phyloP scores from a whole-genome alignment of 1,284 basidiomycete species.

The Trametes polyzona region DNA sequence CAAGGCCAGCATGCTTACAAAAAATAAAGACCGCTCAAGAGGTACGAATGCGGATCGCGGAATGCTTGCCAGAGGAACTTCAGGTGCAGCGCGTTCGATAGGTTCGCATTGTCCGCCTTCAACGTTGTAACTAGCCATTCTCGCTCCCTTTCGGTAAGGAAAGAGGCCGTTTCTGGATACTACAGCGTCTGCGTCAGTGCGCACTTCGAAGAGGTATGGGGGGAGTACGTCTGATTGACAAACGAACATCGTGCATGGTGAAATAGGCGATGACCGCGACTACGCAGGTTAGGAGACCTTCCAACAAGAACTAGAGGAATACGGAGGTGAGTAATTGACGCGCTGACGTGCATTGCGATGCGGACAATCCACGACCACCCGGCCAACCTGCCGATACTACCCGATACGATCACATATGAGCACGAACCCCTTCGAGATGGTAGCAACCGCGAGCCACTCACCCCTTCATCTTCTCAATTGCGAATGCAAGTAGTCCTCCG shows the following conservation, averaged over 20 bases:
- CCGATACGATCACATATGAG: background rate
- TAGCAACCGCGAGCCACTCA: background rate
- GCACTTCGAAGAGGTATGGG: no score
- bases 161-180: conserved; percentile 36
- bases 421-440: background rate
- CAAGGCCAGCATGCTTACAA: conserved; percentile 10
- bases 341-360: background rate
- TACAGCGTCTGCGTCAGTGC: background rate
- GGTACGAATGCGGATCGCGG: conserved; percentile 44
- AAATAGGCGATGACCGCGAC: conserved; percentile 42
- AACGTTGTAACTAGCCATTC: conserved; percentile 40
- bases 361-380: conserved; percentile 26
- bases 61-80: conserved; percentile 31
- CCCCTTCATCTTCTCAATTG: conserved; percentile 13
- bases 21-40: conserved; percentile 34
- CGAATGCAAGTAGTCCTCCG: conserved; percentile 52
- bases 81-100: conserved; percentile 27
- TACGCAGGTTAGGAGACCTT: conserved; percentile 44
- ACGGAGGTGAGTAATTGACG: background rate
- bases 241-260: conserved; percentile 37
- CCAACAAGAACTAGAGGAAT: conserved; percentile 23
- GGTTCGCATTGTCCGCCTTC: conserved; percentile 24
- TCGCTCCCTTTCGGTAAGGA: conserved; percentile 37
- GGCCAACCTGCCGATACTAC: conserved; percentile 15
- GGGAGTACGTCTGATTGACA: no score